These are phyloP conservation scores for Canariomyces notabilis DNA, from an alignment of 2,329 filamentous ascomycete genomes.

Conservation along the genomic window DNA sequence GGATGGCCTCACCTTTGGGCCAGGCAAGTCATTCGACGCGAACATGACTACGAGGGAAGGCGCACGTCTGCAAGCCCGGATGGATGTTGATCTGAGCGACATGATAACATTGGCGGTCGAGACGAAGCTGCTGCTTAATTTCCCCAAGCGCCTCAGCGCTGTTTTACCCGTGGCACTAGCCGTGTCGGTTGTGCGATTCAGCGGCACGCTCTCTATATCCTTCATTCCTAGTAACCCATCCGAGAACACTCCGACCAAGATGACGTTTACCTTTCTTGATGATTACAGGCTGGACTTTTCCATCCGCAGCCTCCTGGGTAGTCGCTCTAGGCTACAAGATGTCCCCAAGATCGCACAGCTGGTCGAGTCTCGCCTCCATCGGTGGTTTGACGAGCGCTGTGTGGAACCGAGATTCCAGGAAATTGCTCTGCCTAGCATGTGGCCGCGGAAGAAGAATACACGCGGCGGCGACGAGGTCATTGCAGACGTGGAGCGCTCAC, in stretches of 20 bases:
- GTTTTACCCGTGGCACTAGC: conserved; percentile 87
- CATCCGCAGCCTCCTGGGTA: conserved; percentile 73
- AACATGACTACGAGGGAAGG: conserved; percentile 55
- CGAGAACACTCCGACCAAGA: conserved; percentile 72
- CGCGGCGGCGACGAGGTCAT: conserved; percentile 61
- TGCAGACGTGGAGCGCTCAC: conserved; percentile 42
- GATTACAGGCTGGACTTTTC: conserved; percentile 82
- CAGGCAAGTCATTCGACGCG: conserved; percentile 47
- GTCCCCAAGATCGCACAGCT: conserved; percentile 85
- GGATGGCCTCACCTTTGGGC: conserved; percentile 58
- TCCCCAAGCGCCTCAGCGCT: conserved; percentile 82
- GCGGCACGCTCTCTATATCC: conserved; percentile 86
- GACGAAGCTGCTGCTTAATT: conserved; percentile 91
- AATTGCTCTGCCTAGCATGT: conserved; percentile 74
- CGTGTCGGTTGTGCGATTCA: conserved; percentile 89
- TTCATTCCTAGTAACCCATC: conserved; percentile 75
- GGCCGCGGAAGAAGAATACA: conserved; percentile 81
- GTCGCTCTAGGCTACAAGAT: conserved; percentile 73
- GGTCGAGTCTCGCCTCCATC: conserved; percentile 72
- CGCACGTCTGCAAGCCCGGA: conserved; percentile 79
- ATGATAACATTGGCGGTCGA: conserved; percentile 93
- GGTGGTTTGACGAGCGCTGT: conserved; percentile 82
- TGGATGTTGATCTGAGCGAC: conserved; percentile 96
- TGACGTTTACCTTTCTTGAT: conserved; percentile 90
- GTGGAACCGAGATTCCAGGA: conserved; percentile 85